Percentiles rank a stretch among this genome's conserved stretches.
phyloP scores from a whole-genome alignment of 2,329 filamentous ascomycete genomes.

The Aspergillus clavatus region DNA sequence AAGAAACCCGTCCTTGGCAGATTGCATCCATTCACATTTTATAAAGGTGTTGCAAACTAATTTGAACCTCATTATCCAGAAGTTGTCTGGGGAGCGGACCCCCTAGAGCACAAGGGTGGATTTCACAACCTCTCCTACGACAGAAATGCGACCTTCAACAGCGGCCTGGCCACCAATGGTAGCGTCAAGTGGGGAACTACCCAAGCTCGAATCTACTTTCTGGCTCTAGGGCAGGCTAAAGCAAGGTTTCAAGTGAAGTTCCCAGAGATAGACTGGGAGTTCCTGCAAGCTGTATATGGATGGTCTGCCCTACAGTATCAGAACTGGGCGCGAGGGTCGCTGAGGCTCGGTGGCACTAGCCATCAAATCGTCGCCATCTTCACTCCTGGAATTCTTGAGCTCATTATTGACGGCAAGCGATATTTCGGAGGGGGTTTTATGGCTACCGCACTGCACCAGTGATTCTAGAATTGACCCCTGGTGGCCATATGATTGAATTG shows the following conservation, averaged over 20 bases:
- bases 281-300: conserved; percentile 52
- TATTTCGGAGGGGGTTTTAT: conserved; percentile 58
- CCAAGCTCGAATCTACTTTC: conserved; percentile 28
- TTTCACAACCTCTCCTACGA: conserved; percentile 47
- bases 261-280: conserved; percentile 50
- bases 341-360: conserved; percentile 36
- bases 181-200: conserved; percentile 46
- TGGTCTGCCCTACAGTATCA: conserved; percentile 58
- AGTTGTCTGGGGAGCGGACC: conserved; percentile 56
- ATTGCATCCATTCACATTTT: no score
- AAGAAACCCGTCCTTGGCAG: no score
- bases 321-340: conserved; percentile 51
- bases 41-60: neutral
- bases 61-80: conserved; percentile 35
- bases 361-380: conserved; percentile 39
- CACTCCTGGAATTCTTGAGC: conserved; percentile 49
- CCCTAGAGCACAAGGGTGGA: conserved; percentile 50
- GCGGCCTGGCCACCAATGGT: conserved; percentile 49
- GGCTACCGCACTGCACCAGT: conserved; percentile 47
- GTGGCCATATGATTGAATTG: conserved; percentile 49
- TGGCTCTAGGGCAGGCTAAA: conserved; percentile 26
- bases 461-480: conserved; percentile 47
- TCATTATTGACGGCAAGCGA: conserved; percentile 47
- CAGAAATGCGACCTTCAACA: conserved; percentile 41
- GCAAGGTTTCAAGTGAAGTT: conserved; percentile 45